Conservation (phyloP, 2,329 filamentous ascomycete genomes). For the Chaetomiaceae sp. region DNA sequence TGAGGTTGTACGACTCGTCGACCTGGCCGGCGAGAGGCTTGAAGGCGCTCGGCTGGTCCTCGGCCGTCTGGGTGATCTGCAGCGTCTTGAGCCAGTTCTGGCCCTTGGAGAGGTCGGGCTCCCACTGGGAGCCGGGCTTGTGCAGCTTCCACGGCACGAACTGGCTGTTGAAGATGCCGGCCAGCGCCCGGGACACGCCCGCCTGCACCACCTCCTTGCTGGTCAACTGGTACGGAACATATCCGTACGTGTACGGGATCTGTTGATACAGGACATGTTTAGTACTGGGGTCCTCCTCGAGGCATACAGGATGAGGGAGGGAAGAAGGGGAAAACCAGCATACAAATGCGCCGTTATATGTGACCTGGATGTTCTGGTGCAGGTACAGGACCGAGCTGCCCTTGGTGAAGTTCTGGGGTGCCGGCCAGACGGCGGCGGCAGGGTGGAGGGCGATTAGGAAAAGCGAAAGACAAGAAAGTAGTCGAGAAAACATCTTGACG, state of each 20-base stretch:
- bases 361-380: conserved; percentile 46
- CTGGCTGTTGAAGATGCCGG: conserved; percentile 61
- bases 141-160: conserved; percentile 78
- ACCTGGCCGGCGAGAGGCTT: conserved; percentile 59
- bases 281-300: conserved; percentile 28
- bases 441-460: conserved; percentile 39
- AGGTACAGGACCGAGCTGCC: conserved; percentile 53
- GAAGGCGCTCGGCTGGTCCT: conserved; percentile 50
- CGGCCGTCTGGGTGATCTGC: conserved; percentile 54
- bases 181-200: conserved; percentile 55
- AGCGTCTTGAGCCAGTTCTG: conserved; percentile 56
- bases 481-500: conserved; percentile 25
- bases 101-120: conserved; percentile 48
- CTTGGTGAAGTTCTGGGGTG: conserved; percentile 46
- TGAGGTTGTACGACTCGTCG: conserved; percentile 72
- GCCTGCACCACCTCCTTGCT: conserved; percentile 53
- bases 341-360: conserved; percentile 57
- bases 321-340: conserved; percentile 38
- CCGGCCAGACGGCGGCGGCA: conserved; percentile 55
- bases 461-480: conserved; percentile 33
- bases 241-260: conserved; percentile 46
- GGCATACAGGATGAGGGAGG: conserved; percentile 22
- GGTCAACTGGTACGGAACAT: conserved; percentile 40
- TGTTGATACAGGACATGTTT: conserved; percentile 36
- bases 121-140: conserved; percentile 57